Base-by-base conservation (phyloP, 768 basidiomycete genomes). In the Tricholomella constricta region DNA sequence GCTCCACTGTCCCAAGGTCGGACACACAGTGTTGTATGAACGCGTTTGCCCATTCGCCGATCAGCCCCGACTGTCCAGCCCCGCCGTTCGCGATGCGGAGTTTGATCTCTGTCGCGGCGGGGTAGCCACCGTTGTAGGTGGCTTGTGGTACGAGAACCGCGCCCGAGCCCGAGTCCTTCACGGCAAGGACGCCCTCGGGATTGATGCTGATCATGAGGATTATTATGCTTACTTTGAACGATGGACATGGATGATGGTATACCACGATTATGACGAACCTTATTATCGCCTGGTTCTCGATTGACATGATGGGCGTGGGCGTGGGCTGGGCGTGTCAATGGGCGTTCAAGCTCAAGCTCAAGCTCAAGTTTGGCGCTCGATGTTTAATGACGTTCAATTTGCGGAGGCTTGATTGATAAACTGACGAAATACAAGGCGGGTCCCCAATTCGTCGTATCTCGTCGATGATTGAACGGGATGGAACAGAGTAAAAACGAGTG, bases 41-140 rank as follows among this genome's bases (percentile, higher is more conserved):
- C 8, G 57, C 60, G 25, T 61, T 45, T 6, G 52, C 60, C 60
- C 60, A 61, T 0, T 57, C 60, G 7, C 54, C 54, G 15, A 61
- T 61, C 40, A 61, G 55, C 1, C 60, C 60, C 4, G 60, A 58
- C 48, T 61, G 60, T 1, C 60, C 60, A 15, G 60, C 60, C 8
- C 60, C 60, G 4, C 60, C 60, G 38, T 61, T 61, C 2, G 51
- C 60, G 31, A 61, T 61, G 23, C 56, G 56, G 14, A 61, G 31
- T 22, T 36, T 44, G 15, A 61, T 58, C 9, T 58, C 52, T 9
- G 50, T 32, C 2, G 54, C 57, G 23, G 51, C 23, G 12, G 26
- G n/a, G 38, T 48, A 58, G 9, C 57, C 57, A 2, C 60, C 60
- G 25, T 61, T 43, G 45, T 58, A 61, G 19, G 31, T 42, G 3